Percentiles rank a stretch among this genome's conserved stretches.
These are phyloP conservation scores for Geotrichum restrictum DNA, from an alignment of 1,139 yeast genomes.

Conservation along the genomic window DNA sequence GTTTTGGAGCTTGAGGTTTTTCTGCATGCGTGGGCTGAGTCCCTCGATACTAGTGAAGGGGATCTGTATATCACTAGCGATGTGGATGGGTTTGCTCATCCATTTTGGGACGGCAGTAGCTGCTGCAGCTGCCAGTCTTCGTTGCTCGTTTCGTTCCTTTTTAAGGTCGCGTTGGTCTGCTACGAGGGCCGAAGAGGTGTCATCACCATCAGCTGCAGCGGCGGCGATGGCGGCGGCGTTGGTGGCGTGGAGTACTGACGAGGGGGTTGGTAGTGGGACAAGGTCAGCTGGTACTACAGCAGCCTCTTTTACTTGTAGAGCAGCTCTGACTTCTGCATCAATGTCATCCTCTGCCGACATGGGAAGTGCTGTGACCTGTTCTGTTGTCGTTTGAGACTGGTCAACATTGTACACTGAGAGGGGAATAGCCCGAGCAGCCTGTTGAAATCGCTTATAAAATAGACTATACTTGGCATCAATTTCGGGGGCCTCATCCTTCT, in stretches of 20 bases:
- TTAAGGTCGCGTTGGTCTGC: background rate
- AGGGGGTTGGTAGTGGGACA: constrained; percentile 18
- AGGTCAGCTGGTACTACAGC: constrained; percentile 18
- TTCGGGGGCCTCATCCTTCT: background rate
- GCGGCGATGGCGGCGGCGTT: background rate
- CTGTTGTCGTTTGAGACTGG: constrained; percentile 7
- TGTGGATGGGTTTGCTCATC: constrained; percentile 62
- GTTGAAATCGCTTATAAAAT: constrained; percentile 23
- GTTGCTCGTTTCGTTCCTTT: constrained; percentile 38
- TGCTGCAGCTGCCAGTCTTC: constrained; percentile 15
- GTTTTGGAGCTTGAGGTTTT: constrained; percentile 48
- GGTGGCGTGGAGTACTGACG: background rate
- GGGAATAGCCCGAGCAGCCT: constrained; percentile 22
- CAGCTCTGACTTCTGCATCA: constrained; percentile 13
- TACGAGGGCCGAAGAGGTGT: too few species aligned
- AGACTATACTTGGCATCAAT: constrained; percentile 23
- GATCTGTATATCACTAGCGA: constrained; percentile 34
- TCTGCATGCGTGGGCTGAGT: constrained; percentile 41
- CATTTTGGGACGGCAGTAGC: constrained; percentile 43
- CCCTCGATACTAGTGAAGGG: constrained; percentile 34
- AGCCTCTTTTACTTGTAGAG: constrained; percentile 18
- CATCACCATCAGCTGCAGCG: too few species aligned
- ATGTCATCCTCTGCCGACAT: constrained; percentile 13
- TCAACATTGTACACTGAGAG: constrained; percentile 17
- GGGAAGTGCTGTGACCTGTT: constrained; percentile 6